Percentiles rank a stretch among this genome's conserved stretches.
Evolutionary conservation across 169 alveolate species (phyloP).

Genomic region (Plasmodium berghei): DNA sequence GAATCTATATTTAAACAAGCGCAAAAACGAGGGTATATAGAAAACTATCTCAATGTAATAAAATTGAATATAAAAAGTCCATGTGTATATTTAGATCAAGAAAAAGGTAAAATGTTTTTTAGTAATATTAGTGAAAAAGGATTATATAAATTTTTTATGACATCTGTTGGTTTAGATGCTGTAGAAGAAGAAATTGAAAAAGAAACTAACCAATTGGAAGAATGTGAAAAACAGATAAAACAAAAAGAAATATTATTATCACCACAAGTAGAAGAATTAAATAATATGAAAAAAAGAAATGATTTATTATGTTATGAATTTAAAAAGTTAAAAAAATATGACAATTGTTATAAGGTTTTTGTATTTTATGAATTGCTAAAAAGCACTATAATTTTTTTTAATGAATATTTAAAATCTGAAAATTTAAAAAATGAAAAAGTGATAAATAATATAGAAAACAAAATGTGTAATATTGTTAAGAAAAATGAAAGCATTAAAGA

Average conservation of each 20-base stretch:
- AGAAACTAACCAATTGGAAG: slow-evolving; percentile 79
- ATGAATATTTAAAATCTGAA: slow-evolving; percentile 75
- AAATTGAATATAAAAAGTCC: slow-evolving; percentile 82
- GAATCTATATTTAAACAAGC: slow-evolving; percentile 55
- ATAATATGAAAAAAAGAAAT: slow-evolving; percentile 74
- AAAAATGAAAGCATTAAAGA: slow-evolving; percentile 46
- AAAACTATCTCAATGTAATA: slow-evolving; percentile 2
- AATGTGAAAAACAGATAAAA: slow-evolving; percentile 79
- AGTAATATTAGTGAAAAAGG: slow-evolving; percentile 78
- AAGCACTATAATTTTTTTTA: slow-evolving; percentile 69
- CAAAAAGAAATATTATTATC: slow-evolving; percentile 77
- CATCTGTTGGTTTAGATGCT: slow-evolving; percentile 83
- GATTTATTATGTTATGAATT: slow-evolving; percentile 77
- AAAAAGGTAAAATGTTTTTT: slow-evolving; percentile 83
- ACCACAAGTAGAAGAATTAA: slow-evolving; percentile 81
- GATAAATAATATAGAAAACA: slow-evolving; percentile 65
- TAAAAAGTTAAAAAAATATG: slow-evolving; percentile 77
- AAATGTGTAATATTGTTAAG: slow-evolving; percentile 24
- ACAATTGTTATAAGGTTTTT: slow-evolving; percentile 79
- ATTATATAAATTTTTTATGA: slow-evolving; percentile 81
- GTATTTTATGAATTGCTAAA: slow-evolving; percentile 76
- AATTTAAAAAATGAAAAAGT: slow-evolving; percentile 78
- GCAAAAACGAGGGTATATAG: slow-evolving; percentile 76
- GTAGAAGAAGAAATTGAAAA: slow-evolving; percentile 67
- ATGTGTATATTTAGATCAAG: slow-evolving; percentile 87